These are phyloP conservation scores for Solanum hybrid DNA, from an alignment of 305 asterid genomes.

Conservation along the genomic window DNA sequence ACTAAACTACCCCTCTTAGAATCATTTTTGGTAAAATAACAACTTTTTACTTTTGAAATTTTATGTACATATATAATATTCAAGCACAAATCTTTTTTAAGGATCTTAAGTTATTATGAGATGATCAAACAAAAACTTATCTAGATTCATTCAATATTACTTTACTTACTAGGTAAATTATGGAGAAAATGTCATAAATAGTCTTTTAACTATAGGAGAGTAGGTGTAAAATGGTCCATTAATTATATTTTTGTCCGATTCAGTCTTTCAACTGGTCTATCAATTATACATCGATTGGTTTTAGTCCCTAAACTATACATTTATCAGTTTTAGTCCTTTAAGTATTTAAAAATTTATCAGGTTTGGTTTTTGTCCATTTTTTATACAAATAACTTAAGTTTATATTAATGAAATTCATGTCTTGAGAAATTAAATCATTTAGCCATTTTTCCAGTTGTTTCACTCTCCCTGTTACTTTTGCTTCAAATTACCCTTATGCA, in stretches of 20 bases:
- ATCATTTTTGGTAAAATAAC: background rate
- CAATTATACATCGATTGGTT: rapidly evolving
- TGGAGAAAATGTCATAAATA: background rate
- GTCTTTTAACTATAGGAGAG: background rate
- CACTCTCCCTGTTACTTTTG: too few species aligned
- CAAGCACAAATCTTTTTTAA: background rate
- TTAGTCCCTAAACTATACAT: too few species aligned
- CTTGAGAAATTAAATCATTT: too few species aligned
- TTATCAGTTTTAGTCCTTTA: too few species aligned
- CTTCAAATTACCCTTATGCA: background rate
- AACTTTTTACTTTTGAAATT: background rate
- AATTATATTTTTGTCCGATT: background rate
- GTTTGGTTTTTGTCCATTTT: too few species aligned
- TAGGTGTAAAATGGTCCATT: background rate
- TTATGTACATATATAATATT: background rate
- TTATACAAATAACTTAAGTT: too few species aligned
- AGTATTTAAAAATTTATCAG: too few species aligned
- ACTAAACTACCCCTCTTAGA: background rate
- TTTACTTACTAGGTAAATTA: background rate
- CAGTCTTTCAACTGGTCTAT: too few species aligned
- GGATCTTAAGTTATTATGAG: background rate
- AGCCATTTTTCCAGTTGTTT: too few species aligned
- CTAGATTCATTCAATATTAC: background rate
- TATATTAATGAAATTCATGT: background rate
- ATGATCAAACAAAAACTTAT: background rate